Evolutionary conservation across 805 yeast genomes (phyloP).

Genomic region (Barnettozyma vustinii): DNA sequence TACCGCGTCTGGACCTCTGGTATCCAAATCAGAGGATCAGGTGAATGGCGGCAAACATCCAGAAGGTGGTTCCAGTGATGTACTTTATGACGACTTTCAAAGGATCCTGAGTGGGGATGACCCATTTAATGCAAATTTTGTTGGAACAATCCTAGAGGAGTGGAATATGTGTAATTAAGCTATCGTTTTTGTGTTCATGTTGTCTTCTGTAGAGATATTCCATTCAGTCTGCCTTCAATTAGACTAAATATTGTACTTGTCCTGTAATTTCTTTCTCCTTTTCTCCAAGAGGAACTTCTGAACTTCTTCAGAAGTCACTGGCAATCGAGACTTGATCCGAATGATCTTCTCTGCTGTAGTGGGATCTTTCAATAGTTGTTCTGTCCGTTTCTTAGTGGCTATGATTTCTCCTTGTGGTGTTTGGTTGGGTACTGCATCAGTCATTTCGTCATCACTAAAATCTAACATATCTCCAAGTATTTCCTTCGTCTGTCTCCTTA

Average conservation of each 20-base stretch:
- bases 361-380: slow-evolving; percentile 1
- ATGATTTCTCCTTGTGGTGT: slow-evolving; percentile 24
- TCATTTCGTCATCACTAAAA: slow-evolving; percentile 1
- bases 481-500: slow-evolving; percentile 10
- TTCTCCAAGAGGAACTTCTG: slow-evolving; percentile 16
- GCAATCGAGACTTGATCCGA: slow-evolving; percentile 1
- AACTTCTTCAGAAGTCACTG: slow-evolving; percentile 9
- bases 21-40: not conserved
- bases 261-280: slow-evolving; percentile 14
- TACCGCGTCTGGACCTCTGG: not conserved
- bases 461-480: slow-evolving; percentile 13
- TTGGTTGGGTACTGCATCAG: not conserved
- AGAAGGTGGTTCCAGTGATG: not conserved
- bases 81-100: not conserved
- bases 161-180: not conserved
- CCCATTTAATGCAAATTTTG: not conserved
- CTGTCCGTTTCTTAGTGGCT: slow-evolving; percentile 21
- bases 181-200: not conserved
- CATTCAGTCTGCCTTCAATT: not conserved
- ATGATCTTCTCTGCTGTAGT: not conserved
- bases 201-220: not conserved
- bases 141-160: not conserved
- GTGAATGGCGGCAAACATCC: not conserved
- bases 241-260: slow-evolving; percentile 7
- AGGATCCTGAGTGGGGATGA: not conserved